Percentiles rank a stretch among this genome's conserved stretches.
These are phyloP conservation scores for Quercus bicolor DNA, from an alignment of 306 rosid genomes.

Conservation along the genomic window DNA sequence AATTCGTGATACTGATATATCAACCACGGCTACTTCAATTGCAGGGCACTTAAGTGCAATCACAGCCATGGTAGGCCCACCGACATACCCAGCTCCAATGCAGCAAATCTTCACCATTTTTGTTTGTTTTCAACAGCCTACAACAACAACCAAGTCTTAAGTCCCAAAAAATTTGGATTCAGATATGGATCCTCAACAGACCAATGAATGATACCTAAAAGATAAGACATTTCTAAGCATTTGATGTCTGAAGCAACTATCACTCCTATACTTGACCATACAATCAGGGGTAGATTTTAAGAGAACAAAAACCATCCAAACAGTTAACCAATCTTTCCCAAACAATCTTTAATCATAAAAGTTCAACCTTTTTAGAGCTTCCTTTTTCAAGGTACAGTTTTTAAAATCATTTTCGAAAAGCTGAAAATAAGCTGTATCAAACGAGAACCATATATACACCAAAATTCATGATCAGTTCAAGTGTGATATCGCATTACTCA, in stretches of 20 bases:
- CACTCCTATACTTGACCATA: background rate
- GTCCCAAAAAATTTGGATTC: no score
- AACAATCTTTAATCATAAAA: background rate
- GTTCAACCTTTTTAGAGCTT: no score
- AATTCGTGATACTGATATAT: constrained; percentile 42
- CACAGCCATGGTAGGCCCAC: constrained; percentile 98
- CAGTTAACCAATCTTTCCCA: background rate
- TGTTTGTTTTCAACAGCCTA: constrained; percentile 29
- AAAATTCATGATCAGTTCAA: background rate
- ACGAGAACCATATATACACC: background rate
- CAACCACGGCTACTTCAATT: constrained; percentile 56
- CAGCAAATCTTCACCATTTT: constrained; percentile 96
- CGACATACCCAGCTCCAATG: constrained; percentile 94
- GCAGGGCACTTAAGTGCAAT: constrained; percentile 68
- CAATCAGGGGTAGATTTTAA: background rate
- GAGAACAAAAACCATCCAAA: background rate
- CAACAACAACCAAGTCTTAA: background rate
- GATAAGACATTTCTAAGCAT: background rate
- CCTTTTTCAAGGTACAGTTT: no score
- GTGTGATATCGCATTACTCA: background rate
- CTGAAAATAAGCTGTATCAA: no score
- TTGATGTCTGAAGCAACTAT: background rate
- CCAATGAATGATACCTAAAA: background rate
- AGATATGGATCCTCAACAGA: no score
- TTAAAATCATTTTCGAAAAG: no score